Conservation (phyloP, 2,329 filamentous ascomycete species). For the Colletotrichum paranaense region DNA sequence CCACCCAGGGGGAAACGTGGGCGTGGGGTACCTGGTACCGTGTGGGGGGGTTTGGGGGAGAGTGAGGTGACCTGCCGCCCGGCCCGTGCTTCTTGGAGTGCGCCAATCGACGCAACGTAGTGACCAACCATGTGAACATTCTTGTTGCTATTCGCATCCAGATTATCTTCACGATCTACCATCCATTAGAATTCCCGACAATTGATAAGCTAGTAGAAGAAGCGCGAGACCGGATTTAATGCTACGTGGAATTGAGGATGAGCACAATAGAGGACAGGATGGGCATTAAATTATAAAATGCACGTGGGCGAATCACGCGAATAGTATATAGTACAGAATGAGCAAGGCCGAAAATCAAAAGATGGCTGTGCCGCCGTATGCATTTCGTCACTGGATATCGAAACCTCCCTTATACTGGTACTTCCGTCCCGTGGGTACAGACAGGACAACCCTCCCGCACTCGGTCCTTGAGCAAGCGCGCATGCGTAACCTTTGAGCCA, state of each 20-base stretch:
- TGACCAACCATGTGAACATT: too few species aligned
- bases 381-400: slow-evolving; percentile 7
- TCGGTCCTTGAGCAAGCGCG: slow-evolving; percentile 79
- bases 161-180: too few species aligned
- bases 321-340: too few species aligned
- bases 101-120: not conserved
- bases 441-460: slow-evolving; percentile 74
- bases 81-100: not conserved
- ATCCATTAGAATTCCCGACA: too few species aligned
- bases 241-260: too few species aligned
- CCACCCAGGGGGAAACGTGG: not conserved
- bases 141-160: too few species aligned
- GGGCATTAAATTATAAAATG: too few species aligned
- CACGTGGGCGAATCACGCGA: too few species aligned
- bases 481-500: slow-evolving; percentile 88
- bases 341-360: not conserved
- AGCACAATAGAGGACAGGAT: too few species aligned
- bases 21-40: not conserved
- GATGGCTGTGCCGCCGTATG: slow-evolving; percentile 23
- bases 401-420: slow-evolving; percentile 1
- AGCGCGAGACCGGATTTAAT: too few species aligned
- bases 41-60: slow-evolving; percentile 1
- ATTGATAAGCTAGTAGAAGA: too few species aligned
- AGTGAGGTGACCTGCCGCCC: not conserved
- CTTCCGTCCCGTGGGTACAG: slow-evolving; percentile 49